phyloP scores from a whole-genome alignment of 1,284 basidiomycete species.

The Moesziomyces globuligerus region DNA sequence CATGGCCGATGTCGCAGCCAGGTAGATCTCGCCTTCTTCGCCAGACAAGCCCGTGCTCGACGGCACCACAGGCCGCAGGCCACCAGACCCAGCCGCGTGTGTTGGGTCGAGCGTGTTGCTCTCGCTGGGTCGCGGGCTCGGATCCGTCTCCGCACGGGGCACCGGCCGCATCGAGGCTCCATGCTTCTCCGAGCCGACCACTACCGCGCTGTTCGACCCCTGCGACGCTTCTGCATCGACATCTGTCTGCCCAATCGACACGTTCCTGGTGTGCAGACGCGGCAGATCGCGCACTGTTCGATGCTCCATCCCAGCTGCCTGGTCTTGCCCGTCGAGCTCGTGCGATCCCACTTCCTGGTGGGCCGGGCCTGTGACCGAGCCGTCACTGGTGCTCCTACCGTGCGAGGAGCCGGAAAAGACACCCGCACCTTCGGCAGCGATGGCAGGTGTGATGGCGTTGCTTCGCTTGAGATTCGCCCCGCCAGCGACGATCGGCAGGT shows the following conservation, averaged over 20 bases:
- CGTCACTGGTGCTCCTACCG: conserved; percentile 6
- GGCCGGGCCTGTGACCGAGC: background rate
- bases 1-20: conserved; percentile 29
- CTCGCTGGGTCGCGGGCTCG: conserved; percentile 4
- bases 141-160: conserved; percentile 24
- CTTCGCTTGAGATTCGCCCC: conserved; percentile 36
- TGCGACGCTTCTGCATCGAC: background rate
- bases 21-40: conserved; percentile 26
- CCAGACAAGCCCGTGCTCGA: conserved; percentile 27
- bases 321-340: background rate
- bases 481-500: conserved; percentile 33
- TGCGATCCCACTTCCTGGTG: background rate
- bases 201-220: conserved; percentile 19
- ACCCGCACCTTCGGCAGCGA: conserved; percentile 7
- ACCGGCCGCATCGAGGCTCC: conserved; percentile 1
- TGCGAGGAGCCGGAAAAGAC: background rate
- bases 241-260: background rate
- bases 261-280: conserved; percentile 15
- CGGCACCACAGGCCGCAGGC: background rate
- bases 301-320: background rate
- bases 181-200: conserved; percentile 7
- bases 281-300: conserved; percentile 5
- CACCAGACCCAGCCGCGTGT: background rate
- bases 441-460: conserved; percentile 45
- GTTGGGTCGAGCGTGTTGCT: background rate